These are phyloP conservation scores for Steccherinum ochraceum DNA, from an alignment of 768 basidiomycete species.

Conservation along the genomic window DNA sequence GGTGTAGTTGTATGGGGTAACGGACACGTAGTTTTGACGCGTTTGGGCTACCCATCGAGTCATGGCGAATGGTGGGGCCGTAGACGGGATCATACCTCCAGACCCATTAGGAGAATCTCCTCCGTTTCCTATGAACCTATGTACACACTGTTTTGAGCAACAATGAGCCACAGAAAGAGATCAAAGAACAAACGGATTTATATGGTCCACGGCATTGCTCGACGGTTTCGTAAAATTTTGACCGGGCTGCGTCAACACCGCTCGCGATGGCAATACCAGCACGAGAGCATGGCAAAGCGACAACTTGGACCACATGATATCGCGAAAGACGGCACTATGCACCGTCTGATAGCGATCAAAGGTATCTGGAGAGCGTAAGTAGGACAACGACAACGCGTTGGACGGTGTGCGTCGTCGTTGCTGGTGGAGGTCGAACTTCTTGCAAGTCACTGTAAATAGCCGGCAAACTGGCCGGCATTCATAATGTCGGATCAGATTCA, in stretches of 20 bases:
- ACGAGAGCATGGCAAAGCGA: neutral
- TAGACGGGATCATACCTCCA: conserved; percentile 74
- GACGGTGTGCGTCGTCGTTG: neutral
- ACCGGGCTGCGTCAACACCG: neutral
- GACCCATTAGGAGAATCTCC: conserved; percentile 65
- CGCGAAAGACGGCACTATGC: neutral
- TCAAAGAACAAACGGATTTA: conserved; percentile 33
- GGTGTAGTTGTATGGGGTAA: conserved; percentile 66
- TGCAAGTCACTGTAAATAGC: neutral
- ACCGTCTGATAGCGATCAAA: neutral
- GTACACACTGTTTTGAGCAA: neutral
- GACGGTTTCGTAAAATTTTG: conserved; percentile 16
- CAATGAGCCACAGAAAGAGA: neutral
- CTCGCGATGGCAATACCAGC: neutral
- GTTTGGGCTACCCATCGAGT: conserved; percentile 84
- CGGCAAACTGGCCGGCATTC: neutral
- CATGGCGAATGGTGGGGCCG: conserved; percentile 80
- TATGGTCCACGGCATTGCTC: conserved; percentile 36
- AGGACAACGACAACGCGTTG: neutral
- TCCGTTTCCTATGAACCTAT: conserved; percentile 64
- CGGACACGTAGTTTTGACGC: conserved; percentile 67
- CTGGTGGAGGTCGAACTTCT: neutral
- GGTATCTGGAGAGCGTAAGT: neutral
- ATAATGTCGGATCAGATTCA: neutral
- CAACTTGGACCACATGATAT: neutral